phyloP scores from a whole-genome alignment of 768 basidiomycete genomes.

The Termitomyces sp. region DNA sequence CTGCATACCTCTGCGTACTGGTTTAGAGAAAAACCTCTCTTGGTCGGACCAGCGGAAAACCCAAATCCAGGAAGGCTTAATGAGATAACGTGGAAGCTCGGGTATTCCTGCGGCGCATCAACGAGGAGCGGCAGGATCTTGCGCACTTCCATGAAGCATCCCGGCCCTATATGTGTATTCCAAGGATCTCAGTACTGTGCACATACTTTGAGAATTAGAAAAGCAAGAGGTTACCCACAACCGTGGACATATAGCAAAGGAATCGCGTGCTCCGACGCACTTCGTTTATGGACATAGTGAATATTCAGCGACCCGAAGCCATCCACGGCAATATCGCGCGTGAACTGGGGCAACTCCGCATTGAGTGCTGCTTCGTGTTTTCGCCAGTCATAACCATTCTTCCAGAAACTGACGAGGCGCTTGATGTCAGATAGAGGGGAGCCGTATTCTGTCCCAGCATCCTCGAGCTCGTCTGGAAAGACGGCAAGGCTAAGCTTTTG shows the following conservation, averaged over 20 bases:
- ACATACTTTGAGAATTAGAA: background rate
- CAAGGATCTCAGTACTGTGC: background rate
- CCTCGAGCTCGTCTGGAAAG: slow-evolving; percentile 59
- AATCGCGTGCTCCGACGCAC: slow-evolving; percentile 40
- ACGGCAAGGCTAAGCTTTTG: slow-evolving; percentile 43
- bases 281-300: slow-evolving; percentile 58
- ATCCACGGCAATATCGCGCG: slow-evolving; percentile 44
- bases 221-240: slow-evolving; percentile 26
- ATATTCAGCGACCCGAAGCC: slow-evolving; percentile 41
- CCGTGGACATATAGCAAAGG: slow-evolving; percentile 63
- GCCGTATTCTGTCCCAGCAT: slow-evolving; percentile 51
- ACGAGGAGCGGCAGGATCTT: slow-evolving; percentile 57
- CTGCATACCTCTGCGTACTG: slow-evolving; percentile 44
- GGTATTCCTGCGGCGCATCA: slow-evolving; percentile 35
- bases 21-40: slow-evolving; percentile 43
- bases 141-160: slow-evolving; percentile 51
- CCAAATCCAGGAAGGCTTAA: slow-evolving; percentile 58
- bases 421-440: slow-evolving; percentile 45
- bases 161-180: slow-evolving; percentile 45
- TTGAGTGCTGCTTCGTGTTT: slow-evolving; percentile 50
- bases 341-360: slow-evolving; percentile 51
- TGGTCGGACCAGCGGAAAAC: slow-evolving; percentile 54
- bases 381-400: slow-evolving; percentile 54
- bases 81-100: slow-evolving; percentile 62
- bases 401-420: slow-evolving; percentile 49